Evolutionary conservation across 345 rosid species (phyloP).

Genomic region (Eucalyptus curtisii): DNA sequence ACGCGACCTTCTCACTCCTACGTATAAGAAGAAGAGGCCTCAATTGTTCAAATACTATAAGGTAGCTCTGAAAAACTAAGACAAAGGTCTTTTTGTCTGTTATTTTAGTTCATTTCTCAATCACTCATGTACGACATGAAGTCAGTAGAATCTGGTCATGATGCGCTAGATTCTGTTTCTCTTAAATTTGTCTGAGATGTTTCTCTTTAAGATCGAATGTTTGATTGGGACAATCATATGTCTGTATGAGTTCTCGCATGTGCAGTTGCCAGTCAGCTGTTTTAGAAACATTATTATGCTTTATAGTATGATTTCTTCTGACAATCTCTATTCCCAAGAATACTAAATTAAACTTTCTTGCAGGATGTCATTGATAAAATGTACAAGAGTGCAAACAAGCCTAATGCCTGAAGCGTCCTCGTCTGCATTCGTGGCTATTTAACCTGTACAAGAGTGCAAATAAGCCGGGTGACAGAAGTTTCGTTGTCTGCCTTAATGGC

Average conservation of each 20-base stretch:
- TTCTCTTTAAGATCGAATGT: background rate
- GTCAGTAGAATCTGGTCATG: background rate
- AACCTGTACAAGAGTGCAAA: background rate
- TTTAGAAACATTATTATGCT: background rate
- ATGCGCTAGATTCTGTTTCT: background rate
- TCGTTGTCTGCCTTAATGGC: background rate
- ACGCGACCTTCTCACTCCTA: constrained; percentile 85
- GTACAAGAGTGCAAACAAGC: constrained; percentile 48
- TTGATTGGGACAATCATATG: background rate
- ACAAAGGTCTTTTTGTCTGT: background rate
- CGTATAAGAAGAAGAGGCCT: constrained; percentile 92
- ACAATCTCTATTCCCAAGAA: background rate
- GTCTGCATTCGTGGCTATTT: background rate
- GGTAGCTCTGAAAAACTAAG: constrained; percentile 15
- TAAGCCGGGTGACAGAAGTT: background rate
- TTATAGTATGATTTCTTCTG: background rate
- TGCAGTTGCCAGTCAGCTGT: background rate
- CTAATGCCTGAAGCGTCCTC: constrained; percentile 4
- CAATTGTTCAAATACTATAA: constrained; percentile 79
- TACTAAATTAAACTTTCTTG: background rate
- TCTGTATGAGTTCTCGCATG: background rate
- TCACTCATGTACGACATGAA: background rate
- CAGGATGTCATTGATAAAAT: constrained; percentile 58
- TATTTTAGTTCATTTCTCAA: background rate
- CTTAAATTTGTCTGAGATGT: background rate